phyloP scores from a whole-genome alignment of 352 stramenopile genomes.

The Pythium chondricola region DNA sequence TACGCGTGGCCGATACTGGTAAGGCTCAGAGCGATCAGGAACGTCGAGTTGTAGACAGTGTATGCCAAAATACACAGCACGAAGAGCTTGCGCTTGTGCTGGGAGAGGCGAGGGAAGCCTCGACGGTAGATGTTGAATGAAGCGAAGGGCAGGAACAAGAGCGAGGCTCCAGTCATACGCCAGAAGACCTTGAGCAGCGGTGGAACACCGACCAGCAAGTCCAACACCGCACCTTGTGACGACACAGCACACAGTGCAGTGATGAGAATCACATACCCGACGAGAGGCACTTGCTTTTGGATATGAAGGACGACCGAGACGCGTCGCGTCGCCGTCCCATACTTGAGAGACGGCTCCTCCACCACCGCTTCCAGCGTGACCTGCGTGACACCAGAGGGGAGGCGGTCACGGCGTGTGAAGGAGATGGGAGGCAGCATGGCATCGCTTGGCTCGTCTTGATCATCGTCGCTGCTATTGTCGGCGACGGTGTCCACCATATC shows the following conservation, averaged over 20 bases:
- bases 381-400: slow-evolving; percentile 32
- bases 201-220: slow-evolving; percentile 32
- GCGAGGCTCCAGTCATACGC: slow-evolving; percentile 35
- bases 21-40: slow-evolving; percentile 40
- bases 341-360: not conserved
- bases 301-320: slow-evolving; percentile 34
- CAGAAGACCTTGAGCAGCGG: slow-evolving; percentile 53
- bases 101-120: slow-evolving; percentile 15
- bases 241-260: slow-evolving; percentile 33
- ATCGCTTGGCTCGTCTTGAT: not conserved
- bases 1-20: slow-evolving; percentile 51
- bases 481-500: not conserved
- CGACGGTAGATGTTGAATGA: slow-evolving; percentile 18
- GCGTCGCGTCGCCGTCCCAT: not conserved
- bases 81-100: slow-evolving; percentile 16
- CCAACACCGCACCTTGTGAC: slow-evolving; percentile 37
- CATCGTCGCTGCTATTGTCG: not conserved
- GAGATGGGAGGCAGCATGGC: not conserved
- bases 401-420: not conserved
- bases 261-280: slow-evolving; percentile 39
- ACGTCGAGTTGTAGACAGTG: slow-evolving; percentile 40
- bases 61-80: slow-evolving; percentile 28
- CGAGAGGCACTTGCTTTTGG: slow-evolving; percentile 35
- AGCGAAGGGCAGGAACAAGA: slow-evolving; percentile 29
- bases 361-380: slow-evolving; percentile 34